A percentile compares a stretch with the other conserved stretches of the same genome.
Conservation (phyloP, 345 rosid genomes). For the Angophora floribunda region DNA sequence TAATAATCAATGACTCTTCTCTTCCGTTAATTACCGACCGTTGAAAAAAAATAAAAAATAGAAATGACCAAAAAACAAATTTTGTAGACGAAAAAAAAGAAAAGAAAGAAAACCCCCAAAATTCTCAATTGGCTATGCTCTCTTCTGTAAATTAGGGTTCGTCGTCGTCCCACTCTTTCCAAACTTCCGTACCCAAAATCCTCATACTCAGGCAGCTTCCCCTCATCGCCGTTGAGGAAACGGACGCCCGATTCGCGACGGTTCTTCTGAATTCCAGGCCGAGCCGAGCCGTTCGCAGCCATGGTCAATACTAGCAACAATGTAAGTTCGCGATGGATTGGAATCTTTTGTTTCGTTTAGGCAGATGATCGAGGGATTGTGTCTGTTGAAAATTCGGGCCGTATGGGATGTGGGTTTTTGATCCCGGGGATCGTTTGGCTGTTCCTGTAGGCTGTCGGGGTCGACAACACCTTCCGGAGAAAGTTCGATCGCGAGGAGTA, state of each 20-base stretch:
- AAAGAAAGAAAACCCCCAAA: not conserved
- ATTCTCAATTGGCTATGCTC: not conserved
- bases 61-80: too few species aligned
- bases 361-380: not conserved
- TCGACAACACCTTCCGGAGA: conserved; percentile 82
- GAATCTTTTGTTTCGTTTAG: not conserved
- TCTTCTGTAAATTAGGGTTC: not conserved
- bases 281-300: not conserved
- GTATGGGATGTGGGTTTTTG: not conserved
- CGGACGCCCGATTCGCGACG: not conserved
- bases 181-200: not conserved
- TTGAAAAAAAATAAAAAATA: not conserved
- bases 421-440: not conserved
- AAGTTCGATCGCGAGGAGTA: conserved; percentile 78
- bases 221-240: not conserved
- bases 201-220: not conserved
- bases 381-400: not conserved
- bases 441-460: conserved; percentile 38
- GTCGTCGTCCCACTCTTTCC: not conserved
- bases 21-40: not conserved
- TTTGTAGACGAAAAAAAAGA: not conserved
- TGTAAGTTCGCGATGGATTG: conserved; percentile 14
- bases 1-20: not conserved
- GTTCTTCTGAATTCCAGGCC: not conserved
- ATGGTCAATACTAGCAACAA: conserved; percentile 24